Evolutionary conservation across 306 rosid genomes (phyloP).

Genomic region (Gleditsia sinensis): DNA sequence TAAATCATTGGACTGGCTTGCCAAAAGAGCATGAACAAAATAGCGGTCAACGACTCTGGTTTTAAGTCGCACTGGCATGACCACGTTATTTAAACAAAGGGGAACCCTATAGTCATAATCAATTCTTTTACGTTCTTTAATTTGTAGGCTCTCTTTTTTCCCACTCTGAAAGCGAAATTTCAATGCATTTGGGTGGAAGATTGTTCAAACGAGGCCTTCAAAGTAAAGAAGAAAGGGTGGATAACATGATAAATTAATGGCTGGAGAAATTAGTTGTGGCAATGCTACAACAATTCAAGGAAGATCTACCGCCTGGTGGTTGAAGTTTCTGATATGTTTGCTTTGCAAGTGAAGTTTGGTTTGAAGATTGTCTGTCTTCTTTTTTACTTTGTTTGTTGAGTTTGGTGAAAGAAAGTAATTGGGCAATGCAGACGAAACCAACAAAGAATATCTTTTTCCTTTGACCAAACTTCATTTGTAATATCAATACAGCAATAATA

Average conservation of each 20-base stretch:
- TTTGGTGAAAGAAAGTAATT: conserved; percentile 69
- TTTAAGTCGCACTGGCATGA: not conserved
- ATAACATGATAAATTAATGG: conserved; percentile 24
- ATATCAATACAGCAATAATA: conserved; percentile 21
- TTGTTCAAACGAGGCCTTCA: conserved; percentile 32
- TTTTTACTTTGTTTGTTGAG: conserved; percentile 64
- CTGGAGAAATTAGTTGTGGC: conserved; percentile 40
- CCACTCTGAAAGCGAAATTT: conserved; percentile 29
- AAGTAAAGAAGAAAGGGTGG: conserved; percentile 26
- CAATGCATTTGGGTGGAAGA: conserved; percentile 8
- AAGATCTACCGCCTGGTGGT: conserved; percentile 54
- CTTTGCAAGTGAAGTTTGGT: conserved; percentile 75
- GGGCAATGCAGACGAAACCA: conserved; percentile 52
- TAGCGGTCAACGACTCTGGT: not conserved
- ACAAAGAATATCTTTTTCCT: conserved; percentile 30
- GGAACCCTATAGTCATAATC: not conserved
- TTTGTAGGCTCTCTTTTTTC: not conserved
- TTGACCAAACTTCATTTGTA: conserved; percentile 13
- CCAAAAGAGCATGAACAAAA: not conserved
- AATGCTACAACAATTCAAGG: conserved; percentile 35
- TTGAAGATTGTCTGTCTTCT: conserved; percentile 44
- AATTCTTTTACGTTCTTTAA: not conserved
- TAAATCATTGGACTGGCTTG: not conserved
- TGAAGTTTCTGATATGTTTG: conserved; percentile 54
- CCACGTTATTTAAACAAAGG: not conserved